Evolutionary conservation across 1,284 basidiomycete species (phyloP).

Genomic region (Rhodotorula sp.): DNA sequence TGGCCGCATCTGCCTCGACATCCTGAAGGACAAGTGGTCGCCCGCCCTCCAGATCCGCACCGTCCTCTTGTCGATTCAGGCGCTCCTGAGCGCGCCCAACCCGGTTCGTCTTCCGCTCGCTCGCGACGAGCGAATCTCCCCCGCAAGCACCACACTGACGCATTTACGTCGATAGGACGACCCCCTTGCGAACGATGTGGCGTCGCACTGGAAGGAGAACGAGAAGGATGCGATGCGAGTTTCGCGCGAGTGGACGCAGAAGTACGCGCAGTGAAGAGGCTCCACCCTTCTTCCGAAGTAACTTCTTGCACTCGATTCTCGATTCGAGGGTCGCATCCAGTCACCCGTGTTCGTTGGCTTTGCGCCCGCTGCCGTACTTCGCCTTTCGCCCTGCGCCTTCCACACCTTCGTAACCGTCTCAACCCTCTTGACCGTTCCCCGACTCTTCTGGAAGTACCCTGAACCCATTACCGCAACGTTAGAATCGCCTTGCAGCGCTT

Average conservation of each 20-base stretch:
- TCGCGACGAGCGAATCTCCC: background rate
- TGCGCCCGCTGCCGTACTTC: no score
- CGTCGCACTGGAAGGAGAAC: slow-evolving; percentile 98
- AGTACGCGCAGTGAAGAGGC: slow-evolving; percentile 60
- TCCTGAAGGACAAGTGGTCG: slow-evolving; percentile 99
- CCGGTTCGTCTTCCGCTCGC: slow-evolving; percentile 55
- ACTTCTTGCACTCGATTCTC: no score
- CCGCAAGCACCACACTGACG: no score
- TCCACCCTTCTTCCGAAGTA: no score
- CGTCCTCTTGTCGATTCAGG: slow-evolving; percentile 93
- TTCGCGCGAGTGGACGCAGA: slow-evolving; percentile 87
- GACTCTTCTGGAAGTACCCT: no score
- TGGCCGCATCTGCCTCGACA: slow-evolving; percentile 96
- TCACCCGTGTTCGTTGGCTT: no score
- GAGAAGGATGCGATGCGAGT: slow-evolving; percentile 87
- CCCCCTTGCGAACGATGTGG: slow-evolving; percentile 88
- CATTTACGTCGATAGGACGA: slow-evolving; percentile 62
- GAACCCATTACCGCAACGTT: no score
- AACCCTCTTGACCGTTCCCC: no score
- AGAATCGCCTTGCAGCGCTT: no score
- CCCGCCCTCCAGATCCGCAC: slow-evolving; percentile 97
- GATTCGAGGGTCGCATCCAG: no score
- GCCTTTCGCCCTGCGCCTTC: no score
- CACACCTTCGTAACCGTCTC: no score
- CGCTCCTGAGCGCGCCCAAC: slow-evolving; percentile 91